Conservation (phyloP, 495 filamentous ascomycete genomes). For the Oidiodendron maius region DNA sequence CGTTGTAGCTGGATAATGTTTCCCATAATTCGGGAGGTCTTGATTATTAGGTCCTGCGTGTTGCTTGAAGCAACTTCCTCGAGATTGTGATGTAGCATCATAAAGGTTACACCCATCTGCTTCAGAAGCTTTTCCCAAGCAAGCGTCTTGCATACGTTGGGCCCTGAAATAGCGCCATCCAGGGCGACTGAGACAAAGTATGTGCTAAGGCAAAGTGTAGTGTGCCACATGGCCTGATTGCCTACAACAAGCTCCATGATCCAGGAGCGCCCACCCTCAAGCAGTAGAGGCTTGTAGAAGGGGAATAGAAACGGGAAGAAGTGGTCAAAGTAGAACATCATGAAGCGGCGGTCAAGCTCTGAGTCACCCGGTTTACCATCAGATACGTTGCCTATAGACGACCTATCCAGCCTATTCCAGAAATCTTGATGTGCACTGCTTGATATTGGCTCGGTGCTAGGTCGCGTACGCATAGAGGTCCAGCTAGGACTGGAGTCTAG, state of each 20-base stretch:
- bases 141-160: conserved; percentile 21
- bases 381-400: conserved; percentile 3
- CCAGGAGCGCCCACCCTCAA: conserved; percentile 43
- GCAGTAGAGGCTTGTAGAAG: conserved; percentile 42
- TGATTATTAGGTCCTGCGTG: conserved; percentile 8
- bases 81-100: conserved; percentile 26
- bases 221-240: conserved; percentile 40
- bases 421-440: conserved; percentile 3
- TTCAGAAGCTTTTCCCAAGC: conserved; percentile 32
- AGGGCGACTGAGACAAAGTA: conserved; percentile 36
- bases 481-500: conserved; percentile 5
- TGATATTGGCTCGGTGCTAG: conserved; percentile 7
- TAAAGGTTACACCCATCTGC: conserved; percentile 35
- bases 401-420: conserved; percentile 7
- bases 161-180: conserved; percentile 7
- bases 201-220: conserved; percentile 36
- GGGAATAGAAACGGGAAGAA: conserved; percentile 48
- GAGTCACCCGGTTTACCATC: conserved; percentile 6
- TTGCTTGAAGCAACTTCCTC: conserved; percentile 11
- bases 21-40: conserved; percentile 33
- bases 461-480: conserved; percentile 3
- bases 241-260: conserved; percentile 41
- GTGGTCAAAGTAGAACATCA: conserved; percentile 47
- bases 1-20: conserved; percentile 48
- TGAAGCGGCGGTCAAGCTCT: conserved; percentile 8